These are phyloP conservation scores for Tetradesmus obliquus DNA, from an alignment of 139 green algal species.

Conservation along the genomic window DNA sequence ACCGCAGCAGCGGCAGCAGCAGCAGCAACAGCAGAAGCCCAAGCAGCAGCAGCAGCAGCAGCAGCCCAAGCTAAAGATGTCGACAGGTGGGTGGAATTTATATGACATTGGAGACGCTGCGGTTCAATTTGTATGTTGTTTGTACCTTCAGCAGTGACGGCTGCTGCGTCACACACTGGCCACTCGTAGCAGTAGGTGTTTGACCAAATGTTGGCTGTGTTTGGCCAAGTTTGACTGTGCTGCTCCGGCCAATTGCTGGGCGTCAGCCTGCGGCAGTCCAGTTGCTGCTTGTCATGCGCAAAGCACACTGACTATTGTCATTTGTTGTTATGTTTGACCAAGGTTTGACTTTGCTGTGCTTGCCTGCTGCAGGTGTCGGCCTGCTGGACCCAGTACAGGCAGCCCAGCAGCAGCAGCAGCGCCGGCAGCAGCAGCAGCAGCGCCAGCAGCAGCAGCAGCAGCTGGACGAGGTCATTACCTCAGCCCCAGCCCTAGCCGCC, in stretches of 20 bases:
- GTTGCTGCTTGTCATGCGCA: not conserved
- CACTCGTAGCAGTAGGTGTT: too few species aligned
- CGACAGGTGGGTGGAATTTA: not conserved
- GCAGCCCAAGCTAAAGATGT: constrained; percentile 20
- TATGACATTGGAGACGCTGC: too few species aligned
- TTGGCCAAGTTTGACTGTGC: too few species aligned
- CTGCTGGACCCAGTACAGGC: not conserved
- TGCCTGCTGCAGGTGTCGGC: constrained; percentile 3
- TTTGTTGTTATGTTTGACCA: not conserved
- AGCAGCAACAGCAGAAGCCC: not conserved
- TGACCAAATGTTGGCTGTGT: too few species aligned
- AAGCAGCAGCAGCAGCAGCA: not conserved
- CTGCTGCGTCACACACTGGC: too few species aligned
- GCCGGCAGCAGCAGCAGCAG: constrained; percentile 16
- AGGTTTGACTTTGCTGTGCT: not conserved
- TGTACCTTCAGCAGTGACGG: too few species aligned
- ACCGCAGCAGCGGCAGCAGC: constrained; percentile 10
- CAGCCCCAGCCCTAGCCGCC: not conserved
- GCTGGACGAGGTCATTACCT: not conserved
- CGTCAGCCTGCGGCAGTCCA: too few species aligned
- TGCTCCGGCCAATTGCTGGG: too few species aligned
- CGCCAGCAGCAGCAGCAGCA: constrained; percentile 15
- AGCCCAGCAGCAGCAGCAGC: constrained; percentile 13
- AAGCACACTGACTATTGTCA: not conserved
- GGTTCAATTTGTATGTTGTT: too few species aligned